Evolutionary conservation across 2,329 filamentous ascomycete species (phyloP).

Genomic region (Herpotrichia juniperi): DNA sequence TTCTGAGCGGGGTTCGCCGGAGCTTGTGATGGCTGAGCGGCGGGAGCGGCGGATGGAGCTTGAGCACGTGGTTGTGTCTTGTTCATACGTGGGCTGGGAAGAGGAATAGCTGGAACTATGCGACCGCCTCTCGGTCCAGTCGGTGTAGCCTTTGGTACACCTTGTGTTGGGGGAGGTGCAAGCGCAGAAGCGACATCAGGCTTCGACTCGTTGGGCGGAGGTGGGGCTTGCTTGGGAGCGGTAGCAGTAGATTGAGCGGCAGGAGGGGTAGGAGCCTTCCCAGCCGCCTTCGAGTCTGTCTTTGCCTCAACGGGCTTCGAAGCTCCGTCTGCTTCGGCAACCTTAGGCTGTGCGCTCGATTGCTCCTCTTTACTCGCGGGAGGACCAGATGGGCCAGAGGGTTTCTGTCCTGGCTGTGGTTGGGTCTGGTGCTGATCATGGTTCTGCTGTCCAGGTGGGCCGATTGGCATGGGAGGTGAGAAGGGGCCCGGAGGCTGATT

Average conservation of each 20-base stretch:
- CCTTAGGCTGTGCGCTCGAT: constrained; percentile 34
- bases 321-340: constrained; percentile 53
- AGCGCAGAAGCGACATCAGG: constrained; percentile 65
- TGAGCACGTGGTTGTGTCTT: constrained; percentile 47
- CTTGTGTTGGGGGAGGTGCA: constrained; percentile 54
- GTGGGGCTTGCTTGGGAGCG: constrained; percentile 57
- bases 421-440: constrained; percentile 47
- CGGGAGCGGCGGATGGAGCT: constrained; percentile 44
- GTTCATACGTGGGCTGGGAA: constrained; percentile 53
- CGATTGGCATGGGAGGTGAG: constrained; percentile 64
- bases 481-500: constrained; percentile 71
- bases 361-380: constrained; percentile 36
- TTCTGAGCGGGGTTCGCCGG: constrained; percentile 33
- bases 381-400: constrained; percentile 34
- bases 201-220: constrained; percentile 72
- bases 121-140: constrained; percentile 57
- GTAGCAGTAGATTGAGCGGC: constrained; percentile 45
- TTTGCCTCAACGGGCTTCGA: constrained; percentile 63
- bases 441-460: constrained; percentile 57
- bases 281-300: constrained; percentile 49
- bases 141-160: constrained; percentile 42
- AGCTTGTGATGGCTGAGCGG: constrained; percentile 42
- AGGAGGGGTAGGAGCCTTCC: constrained; percentile 37
- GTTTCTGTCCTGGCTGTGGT: constrained; percentile 46
- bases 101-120: constrained; percentile 70